A percentile compares a stretch with the other conserved stretches of the same genome.
Evolutionary conservation across 371 early-diverging fungal genomes (phyloP).

Genomic region (Homolaphlyctis polyrhiza): DNA sequence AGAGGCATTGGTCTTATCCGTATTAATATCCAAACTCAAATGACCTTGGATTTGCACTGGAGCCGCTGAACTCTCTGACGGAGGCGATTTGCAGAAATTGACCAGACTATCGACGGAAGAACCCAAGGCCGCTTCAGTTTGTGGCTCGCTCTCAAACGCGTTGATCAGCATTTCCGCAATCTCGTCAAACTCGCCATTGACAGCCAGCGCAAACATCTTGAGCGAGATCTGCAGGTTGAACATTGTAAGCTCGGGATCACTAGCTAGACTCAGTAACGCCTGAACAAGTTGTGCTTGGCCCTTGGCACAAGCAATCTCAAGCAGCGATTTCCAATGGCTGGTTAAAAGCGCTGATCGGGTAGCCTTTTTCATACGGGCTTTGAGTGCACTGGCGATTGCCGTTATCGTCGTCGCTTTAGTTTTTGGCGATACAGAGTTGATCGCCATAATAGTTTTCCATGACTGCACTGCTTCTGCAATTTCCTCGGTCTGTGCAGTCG

Average conservation of each 20-base stretch:
- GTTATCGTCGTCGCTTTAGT: too few relatives aligned
- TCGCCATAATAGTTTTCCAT: background rate
- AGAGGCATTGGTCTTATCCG: background rate
- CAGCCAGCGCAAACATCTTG: slow-evolving; percentile 1
- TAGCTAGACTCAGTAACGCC: background rate
- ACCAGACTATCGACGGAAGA: too few relatives aligned
- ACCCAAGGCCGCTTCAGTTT: too few relatives aligned
- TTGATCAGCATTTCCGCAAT: background rate
- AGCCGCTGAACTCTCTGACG: background rate
- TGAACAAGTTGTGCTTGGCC: background rate
- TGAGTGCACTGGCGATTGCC: too few relatives aligned
- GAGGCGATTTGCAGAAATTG: background rate
- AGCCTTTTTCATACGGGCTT: too few relatives aligned
- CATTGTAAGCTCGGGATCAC: background rate
- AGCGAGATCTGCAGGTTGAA: background rate
- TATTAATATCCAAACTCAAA: too few relatives aligned
- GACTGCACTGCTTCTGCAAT: background rate
- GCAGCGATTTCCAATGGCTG: background rate
- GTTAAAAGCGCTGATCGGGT: too few relatives aligned
- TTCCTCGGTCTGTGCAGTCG: background rate
- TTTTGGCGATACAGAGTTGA: too few relatives aligned
- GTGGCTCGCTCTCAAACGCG: background rate
- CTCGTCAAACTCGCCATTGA: background rate
- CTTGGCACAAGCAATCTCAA: slow-evolving; percentile 2
- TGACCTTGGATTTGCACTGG: background rate